phyloP scores from a whole-genome alignment of 1,284 basidiomycete genomes.

The Ceratobasidium sp. region DNA sequence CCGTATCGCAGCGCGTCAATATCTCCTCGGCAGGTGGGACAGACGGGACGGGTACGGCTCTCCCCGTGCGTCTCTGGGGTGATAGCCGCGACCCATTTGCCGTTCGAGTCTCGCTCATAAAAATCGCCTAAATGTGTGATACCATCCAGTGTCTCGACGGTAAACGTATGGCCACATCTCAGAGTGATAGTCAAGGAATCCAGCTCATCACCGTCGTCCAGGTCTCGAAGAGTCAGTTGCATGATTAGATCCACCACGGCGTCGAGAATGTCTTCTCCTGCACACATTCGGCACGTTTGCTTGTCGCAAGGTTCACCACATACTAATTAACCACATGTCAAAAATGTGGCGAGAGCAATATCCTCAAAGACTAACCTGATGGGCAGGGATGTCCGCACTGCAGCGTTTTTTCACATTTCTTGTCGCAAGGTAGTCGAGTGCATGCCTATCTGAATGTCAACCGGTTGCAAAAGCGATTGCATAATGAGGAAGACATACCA shows the following conservation, averaged over 20 bases:
- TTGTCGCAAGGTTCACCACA: conserved; percentile 69
- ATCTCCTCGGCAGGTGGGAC: conserved; percentile 61
- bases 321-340: conserved; percentile 57
- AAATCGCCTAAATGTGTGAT: conserved; percentile 60
- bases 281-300: conserved; percentile 66
- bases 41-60: conserved; percentile 49
- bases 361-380: not conserved
- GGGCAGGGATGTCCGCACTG: conserved; percentile 22
- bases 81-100: conserved; percentile 49
- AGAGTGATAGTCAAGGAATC: conserved; percentile 63
- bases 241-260: conserved; percentile 66
- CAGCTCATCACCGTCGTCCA: conserved; percentile 49
- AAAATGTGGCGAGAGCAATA: not conserved
- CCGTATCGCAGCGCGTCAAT: conserved; percentile 64
- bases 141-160: conserved; percentile 73
- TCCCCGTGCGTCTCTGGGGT: not conserved
- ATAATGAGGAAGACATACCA: conserved; percentile 54
- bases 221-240: conserved; percentile 58
- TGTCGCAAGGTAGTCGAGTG: conserved; percentile 12
- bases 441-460: not conserved
- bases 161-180: conserved; percentile 69
- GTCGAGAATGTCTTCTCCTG: conserved; percentile 50
- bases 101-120: conserved; percentile 53
- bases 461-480: not conserved
- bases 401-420: not conserved